Evolutionary conservation across 2,329 filamentous ascomycete species (phyloP).

Genomic region (Phaeosphaeriaceae sp.): DNA sequence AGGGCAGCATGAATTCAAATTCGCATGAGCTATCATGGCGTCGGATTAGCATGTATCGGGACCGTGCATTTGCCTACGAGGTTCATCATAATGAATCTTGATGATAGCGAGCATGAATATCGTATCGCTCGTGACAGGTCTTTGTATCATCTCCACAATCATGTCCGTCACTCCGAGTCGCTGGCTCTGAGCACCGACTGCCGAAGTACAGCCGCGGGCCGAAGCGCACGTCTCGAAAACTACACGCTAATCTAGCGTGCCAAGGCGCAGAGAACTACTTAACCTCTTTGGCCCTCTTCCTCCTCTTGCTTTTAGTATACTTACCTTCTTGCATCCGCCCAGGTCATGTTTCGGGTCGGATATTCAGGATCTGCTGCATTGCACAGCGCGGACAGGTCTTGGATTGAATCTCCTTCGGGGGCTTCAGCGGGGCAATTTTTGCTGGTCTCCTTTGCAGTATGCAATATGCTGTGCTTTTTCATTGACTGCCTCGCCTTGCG

Average conservation of each 20-base stretch:
- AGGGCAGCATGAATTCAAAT: too few species aligned
- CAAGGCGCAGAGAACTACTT: not conserved
- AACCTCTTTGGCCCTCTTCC: not conserved
- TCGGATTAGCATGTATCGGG: too few species aligned
- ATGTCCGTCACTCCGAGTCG: not conserved
- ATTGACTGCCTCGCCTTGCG: conserved; percentile 42
- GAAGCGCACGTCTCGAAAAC: not conserved
- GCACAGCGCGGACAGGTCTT: conserved; percentile 44
- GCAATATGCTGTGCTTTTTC: conserved; percentile 40
- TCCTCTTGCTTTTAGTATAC: not conserved
- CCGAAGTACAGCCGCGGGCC: not conserved
- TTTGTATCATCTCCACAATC: too few species aligned
- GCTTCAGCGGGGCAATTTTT: conserved; percentile 42
- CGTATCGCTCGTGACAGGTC: too few species aligned
- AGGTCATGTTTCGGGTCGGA: conserved; percentile 38
- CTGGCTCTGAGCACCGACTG: not conserved
- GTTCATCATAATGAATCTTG: too few species aligned
- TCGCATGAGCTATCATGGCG: too few species aligned
- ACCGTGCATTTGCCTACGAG: too few species aligned
- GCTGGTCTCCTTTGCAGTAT: conserved; percentile 15
- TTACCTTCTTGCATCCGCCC: conserved; percentile 40
- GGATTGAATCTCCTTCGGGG: conserved; percentile 43
- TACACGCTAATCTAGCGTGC: not conserved
- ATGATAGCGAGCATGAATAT: too few species aligned
- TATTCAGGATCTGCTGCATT: conserved; percentile 43